Conservation (phyloP, 78 protist genomes). For the Cyanophora paradoxa region DNA sequence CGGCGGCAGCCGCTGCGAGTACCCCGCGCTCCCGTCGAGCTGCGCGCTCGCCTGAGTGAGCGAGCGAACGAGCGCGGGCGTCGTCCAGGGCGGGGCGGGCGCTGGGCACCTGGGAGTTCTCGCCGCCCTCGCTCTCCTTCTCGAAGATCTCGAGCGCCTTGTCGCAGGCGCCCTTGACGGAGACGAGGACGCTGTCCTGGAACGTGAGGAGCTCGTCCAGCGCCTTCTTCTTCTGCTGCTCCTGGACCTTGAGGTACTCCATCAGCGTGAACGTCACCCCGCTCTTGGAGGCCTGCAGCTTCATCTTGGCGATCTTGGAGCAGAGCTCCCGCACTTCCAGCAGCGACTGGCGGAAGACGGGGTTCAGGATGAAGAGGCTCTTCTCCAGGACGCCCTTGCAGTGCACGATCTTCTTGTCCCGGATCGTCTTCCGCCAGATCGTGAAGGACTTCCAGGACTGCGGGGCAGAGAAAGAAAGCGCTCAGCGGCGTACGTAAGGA, state of each 20-base stretch:
- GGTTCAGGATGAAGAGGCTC: constrained; percentile 9
- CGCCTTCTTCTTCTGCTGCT: neutral
- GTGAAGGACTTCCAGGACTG: constrained; percentile 3
- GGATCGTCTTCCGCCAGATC: neutral
- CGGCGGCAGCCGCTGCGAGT: no score
- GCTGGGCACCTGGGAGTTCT: neutral
- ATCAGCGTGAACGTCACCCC: constrained; percentile 1
- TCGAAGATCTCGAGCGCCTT: neutral
- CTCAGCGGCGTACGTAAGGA: neutral
- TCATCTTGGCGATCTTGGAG: neutral
- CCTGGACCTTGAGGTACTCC: constrained; percentile 17
- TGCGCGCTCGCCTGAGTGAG: neutral
- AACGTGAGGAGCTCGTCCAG: neutral
- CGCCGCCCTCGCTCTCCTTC: neutral
- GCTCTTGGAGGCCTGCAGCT: neutral
- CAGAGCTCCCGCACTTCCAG: constrained; percentile 33
- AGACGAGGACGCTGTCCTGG: neutral
- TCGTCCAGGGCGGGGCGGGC: no score
- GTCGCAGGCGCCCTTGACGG: neutral
- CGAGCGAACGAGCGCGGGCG: neutral
- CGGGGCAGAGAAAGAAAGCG: neutral
- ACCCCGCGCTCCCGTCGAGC: neutral
- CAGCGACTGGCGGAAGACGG: constrained; percentile 22
- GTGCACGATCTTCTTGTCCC: neutral
- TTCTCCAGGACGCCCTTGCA: neutral